Base-by-base conservation (phyloP, 164 flowering plant genomes). In the Magnolia sinica region DNA sequence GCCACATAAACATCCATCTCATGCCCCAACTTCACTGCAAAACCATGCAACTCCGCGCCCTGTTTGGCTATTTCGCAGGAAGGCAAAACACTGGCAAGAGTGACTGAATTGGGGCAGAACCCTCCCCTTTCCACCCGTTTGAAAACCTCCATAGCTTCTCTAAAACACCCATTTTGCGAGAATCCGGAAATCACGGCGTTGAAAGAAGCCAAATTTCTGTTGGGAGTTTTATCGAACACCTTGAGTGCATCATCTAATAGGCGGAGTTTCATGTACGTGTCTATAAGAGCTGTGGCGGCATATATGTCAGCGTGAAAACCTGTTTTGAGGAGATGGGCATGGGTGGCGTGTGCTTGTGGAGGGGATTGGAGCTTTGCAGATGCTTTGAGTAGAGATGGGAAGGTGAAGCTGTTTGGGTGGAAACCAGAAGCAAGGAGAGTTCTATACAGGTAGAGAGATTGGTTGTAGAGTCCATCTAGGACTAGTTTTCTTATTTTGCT, bases 361-460 rank as follows among this genome's bases (percentile, higher is more conserved):
- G 77, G 49, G 7, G 80, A 23, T 51, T 75, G 50, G 76, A 88
- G 88, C 78, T 84, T 84, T 23, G 78, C 83, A 76, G 94, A 90
- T 13, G 94, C 90, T 86, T 90, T 91, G 82, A 94, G 84, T 14
- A 91, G 89, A 58, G 80, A 86, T 63, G 95, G 94, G 81, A 82
- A 94, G 18, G 89, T 86, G 89, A 87, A 89, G 59, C 71, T 68
- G 55, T 82, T 72, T 70, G 87, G 84, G 7, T 58, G 82, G 7
- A 74, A 19, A 1, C 88, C 81, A 72, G 84, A 73, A 20, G 88
- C 78, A 74, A 78, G 85, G 72, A 74, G 80, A 7, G 83, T 78
- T 10, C 88, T 71, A 80, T 82, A 90, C 3, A 84, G 68, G 9
- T 64, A 23, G 45, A 91, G 80, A 22, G 95, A 90, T 83, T 88